phyloP scores from a whole-genome alignment of 805 yeast genomes.

The Kluyveromyces aestuarii region DNA sequence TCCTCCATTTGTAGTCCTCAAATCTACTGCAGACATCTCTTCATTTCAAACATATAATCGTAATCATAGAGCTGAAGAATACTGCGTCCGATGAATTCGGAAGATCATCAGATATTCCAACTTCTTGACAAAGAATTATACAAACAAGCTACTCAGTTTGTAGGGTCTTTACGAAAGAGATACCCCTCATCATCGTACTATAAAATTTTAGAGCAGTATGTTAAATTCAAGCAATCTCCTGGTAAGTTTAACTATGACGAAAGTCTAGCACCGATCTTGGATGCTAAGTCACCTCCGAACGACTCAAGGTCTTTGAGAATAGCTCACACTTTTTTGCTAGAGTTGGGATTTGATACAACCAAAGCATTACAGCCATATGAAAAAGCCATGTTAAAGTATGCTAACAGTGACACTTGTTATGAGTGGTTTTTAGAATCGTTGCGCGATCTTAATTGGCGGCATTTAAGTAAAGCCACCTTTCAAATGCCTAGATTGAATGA shows the following conservation, averaged over 20 bases:
- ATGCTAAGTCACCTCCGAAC: conserved; percentile 23
- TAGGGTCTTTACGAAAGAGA: conserved; percentile 35
- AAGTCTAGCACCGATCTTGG: conserved; percentile 17
- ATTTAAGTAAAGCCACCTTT: conserved; percentile 48
- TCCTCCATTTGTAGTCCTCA: too few relatives aligned
- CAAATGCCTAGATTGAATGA: conserved; percentile 29
- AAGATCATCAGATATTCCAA: conserved; percentile 1
- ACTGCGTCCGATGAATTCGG: not conserved
- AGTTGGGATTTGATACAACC: conserved; percentile 23
- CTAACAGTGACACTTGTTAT: conserved; percentile 37
- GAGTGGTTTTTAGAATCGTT: conserved; percentile 53
- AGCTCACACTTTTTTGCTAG: conserved; percentile 37
- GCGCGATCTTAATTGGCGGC: conserved; percentile 37
- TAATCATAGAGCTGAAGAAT: not conserved
- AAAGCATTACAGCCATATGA: conserved; percentile 47
- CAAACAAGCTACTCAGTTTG: conserved; percentile 5
- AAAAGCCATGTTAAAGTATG: conserved; percentile 47
- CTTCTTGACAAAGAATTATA: conserved; percentile 1
- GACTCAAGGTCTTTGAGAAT: conserved; percentile 46
- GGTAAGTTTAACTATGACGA: conserved; percentile 26
- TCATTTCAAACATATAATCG: too few relatives aligned
- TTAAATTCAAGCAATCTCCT: conserved; percentile 22
- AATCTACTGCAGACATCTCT: too few relatives aligned
- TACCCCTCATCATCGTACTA: conserved; percentile 51
- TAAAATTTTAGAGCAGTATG: conserved; percentile 27